Percentiles rank a stretch among this genome's conserved stretches.
phyloP scores from a whole-genome alignment of 805 yeast genomes.

The Saccharomycopsis sp. region DNA sequence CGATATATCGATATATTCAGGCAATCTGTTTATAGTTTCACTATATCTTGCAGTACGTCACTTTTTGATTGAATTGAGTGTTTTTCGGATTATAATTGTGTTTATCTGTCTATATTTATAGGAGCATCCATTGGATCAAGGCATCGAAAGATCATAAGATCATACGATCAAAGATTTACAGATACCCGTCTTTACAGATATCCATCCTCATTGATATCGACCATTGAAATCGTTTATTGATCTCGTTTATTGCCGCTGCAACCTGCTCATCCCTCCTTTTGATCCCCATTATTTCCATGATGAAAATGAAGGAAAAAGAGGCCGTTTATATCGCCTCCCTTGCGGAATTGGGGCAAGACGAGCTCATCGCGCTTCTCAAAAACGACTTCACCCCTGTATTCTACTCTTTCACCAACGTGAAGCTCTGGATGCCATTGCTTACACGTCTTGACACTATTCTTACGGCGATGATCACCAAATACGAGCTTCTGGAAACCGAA shows the following conservation, averaged over 20 bases:
- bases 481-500: constrained; percentile 28
- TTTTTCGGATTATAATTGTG: too few species aligned
- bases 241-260: background rate
- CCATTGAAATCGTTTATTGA: too few species aligned
- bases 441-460: constrained; percentile 69
- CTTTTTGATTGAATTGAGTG: too few species aligned
- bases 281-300: background rate
- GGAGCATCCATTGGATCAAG: too few species aligned
- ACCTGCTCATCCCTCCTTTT: constrained; percentile 1
- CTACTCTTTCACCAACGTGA: constrained; percentile 33
- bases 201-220: too few species aligned
- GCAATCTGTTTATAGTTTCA: too few species aligned
- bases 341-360: constrained; percentile 31
- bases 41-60: too few species aligned
- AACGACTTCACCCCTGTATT: constrained; percentile 24
- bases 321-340: constrained; percentile 34
- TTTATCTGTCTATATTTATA: too few species aligned
- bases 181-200: too few species aligned
- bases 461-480: constrained; percentile 46
- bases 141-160: too few species aligned
- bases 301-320: background rate
- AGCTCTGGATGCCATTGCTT: constrained; percentile 70
- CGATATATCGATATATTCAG: too few species aligned
- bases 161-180: too few species aligned
- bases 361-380: constrained; percentile 36